Evolutionary conservation across 306 rosid genomes (phyloP), one percentile per base, ranked within the genome.

Genomic region (Mucuna pruriens): DNA sequence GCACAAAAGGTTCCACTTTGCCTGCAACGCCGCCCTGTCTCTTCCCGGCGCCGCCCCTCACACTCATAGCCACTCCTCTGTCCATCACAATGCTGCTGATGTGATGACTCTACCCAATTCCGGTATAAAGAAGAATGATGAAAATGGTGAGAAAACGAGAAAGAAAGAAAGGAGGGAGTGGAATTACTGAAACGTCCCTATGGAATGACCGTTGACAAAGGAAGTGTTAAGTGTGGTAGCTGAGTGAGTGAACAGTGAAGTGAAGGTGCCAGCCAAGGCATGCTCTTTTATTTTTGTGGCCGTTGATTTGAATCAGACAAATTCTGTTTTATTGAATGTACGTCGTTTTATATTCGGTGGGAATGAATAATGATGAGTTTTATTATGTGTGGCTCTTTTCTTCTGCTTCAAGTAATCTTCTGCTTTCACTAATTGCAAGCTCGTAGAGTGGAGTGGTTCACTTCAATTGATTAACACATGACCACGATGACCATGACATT

Each of bases 1-100:
- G 88, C 80, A 90, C 90, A 74, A 95, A 95, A 0, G 94, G 92
- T 13, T 81, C 90, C 9, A 93, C 87, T 72, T 71, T 84, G 7
- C 83, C 86, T 11, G 63, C 85, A 75, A 62, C 69, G 9, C 84
- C 73, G 49, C 80, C 87, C 15, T 74, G 74, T 57, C 76, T 88
- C 13, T 84, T 71, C 33, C 80, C 80, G 22, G 15, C 31, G 77
- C 83, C 77, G 7, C 74, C 80, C 63, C 77, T 88, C 55, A 76
- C 72, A 62, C 62, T 81, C 76, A 66, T 82, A 20, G 52, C 75
- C 78, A 67, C 62, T 3, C 67, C 68, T 75, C 82, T 79, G 39
- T 57, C 78, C 11, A 61, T 6, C 75, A 44, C 85, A 74, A 66
- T 76, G 87, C 72, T 7, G 39, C 69, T 55, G 25, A 7, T 2